phyloP scores from a whole-genome alignment of 2,329 filamentous ascomycete genomes.

The Fusarium tupiense region DNA sequence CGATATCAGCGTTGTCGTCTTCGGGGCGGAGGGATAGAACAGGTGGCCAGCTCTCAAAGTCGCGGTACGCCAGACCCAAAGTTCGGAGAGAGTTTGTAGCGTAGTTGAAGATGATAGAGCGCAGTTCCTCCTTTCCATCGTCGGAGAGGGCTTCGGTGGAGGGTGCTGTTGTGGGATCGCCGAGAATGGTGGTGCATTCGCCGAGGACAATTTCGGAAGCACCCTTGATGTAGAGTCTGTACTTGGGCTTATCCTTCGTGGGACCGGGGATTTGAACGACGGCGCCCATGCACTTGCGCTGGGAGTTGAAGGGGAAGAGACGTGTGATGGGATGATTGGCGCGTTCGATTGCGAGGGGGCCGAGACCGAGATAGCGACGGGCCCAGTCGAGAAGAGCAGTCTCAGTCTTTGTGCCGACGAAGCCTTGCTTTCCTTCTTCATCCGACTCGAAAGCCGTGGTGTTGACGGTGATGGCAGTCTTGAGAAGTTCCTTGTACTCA shows the following conservation, averaged over 20 bases:
- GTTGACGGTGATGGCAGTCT: constrained; percentile 59
- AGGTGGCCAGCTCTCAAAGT: constrained; percentile 76
- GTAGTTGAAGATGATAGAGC: constrained; percentile 65
- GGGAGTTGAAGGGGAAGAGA: constrained; percentile 64
- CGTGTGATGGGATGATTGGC: constrained; percentile 57
- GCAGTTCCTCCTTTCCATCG: constrained; percentile 62
- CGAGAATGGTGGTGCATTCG: constrained; percentile 60
- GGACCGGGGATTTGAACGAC: constrained; percentile 57
- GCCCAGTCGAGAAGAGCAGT: constrained; percentile 63
- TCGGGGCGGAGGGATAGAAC: constrained; percentile 69
- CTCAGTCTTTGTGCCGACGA: constrained; percentile 66
- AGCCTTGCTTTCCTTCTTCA: constrained; percentile 53
- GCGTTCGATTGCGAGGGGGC: constrained; percentile 56
- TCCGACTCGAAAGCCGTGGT: constrained; percentile 65
- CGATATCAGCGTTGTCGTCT: constrained; percentile 54
- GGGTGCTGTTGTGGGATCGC: constrained; percentile 58
- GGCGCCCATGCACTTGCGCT: constrained; percentile 65
- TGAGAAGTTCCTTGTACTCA: constrained; percentile 28
- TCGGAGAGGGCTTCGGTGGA: constrained; percentile 24
- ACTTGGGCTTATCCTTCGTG: constrained; percentile 44
- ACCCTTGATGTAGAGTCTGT: constrained; percentile 64
- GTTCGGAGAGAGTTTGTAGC: constrained; percentile 75
- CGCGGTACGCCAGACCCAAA: constrained; percentile 76
- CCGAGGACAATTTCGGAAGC: constrained; percentile 64
- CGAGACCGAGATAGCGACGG: constrained; percentile 59